Base-by-base conservation (phyloP, 371 early-diverging fungal genomes). In the Rhizopus sp. region DNA sequence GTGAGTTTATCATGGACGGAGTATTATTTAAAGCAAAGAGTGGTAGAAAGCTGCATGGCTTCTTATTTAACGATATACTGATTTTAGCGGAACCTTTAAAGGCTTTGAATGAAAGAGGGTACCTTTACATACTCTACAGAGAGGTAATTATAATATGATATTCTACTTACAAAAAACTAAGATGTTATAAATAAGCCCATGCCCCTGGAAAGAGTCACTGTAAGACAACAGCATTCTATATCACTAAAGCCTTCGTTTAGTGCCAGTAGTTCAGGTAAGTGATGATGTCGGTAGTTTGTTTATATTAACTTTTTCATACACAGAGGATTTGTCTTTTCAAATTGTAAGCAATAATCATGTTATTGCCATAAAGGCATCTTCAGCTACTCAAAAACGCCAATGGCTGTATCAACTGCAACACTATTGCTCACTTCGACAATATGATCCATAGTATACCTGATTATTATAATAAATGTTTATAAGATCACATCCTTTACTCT, bases 11-110 rank as follows among this genome's bases (percentile, higher is more conserved):
- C 17, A 83, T 87, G 71, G 95, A 96, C 54, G 94, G 96, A 8
- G 70, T 77, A 32, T 74, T 95, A 30, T 73, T 78, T 49, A 96
- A 96, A 68, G 84, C 90, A 17, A 93, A 93, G 58, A 89, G 89
- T 48, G 92, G 93, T 2, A 81, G 92, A 31, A 91, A 88, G 56
- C 77, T 97, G 7, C 86, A 91, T 60, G 91, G 78, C 4, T 94
- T 87, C 61, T 73, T 97, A 38, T 94, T 95, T 69, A 95, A 90
- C 59, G 97, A 97, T 71, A 67, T 94, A 52, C 62, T 97, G 7
- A 66, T 97, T 42, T 69, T 97, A 30, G 71, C 75, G 3, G 77
- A 68, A 63, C 82, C 83, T 53, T 53, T 80, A 49, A 64, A 60
- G 51, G 72, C 69, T 8, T 49, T 69, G 12, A 76, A 67, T 62